Percentiles rank a stretch among this genome's conserved stretches.
phyloP scores from a whole-genome alignment of 305 asterid genomes.

The Galium porrigens region DNA sequence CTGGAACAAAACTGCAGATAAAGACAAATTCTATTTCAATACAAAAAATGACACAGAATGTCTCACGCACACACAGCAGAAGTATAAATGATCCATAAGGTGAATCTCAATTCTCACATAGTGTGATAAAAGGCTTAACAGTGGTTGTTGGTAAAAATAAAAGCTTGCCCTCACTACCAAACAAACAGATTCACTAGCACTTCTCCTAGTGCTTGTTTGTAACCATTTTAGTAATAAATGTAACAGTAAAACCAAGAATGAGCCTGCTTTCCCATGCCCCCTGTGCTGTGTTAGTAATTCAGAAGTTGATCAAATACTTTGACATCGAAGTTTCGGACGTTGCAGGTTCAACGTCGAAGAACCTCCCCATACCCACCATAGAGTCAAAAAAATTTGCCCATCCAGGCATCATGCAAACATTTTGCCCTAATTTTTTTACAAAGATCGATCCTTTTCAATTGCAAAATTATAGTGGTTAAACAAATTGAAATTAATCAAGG shows the following conservation, averaged over 20 bases:
- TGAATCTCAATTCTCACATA: background rate
- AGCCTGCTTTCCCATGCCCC: background rate
- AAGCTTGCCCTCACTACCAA: background rate
- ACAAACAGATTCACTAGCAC: background rate
- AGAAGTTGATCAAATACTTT: background rate
- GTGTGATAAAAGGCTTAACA: background rate
- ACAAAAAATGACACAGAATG: background rate
- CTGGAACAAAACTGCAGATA: background rate
- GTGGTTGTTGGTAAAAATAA: background rate
- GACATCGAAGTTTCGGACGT: background rate
- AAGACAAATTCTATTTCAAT: background rate
- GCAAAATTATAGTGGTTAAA: background rate
- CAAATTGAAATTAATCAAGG: background rate
- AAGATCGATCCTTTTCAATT: background rate
- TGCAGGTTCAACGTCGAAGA: background rate
- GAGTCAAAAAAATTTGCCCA: no score
- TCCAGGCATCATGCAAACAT: background rate
- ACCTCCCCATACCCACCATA: background rate
- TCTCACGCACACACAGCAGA: background rate
- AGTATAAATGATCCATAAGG: background rate
- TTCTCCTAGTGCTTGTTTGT: background rate
- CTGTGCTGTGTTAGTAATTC: background rate
- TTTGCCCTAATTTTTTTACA: background rate
- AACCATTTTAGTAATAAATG: background rate
- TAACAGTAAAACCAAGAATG: no score